Evolutionary conservation across 164 flowering plant species (phyloP).

Genomic region (Sedum album): DNA sequence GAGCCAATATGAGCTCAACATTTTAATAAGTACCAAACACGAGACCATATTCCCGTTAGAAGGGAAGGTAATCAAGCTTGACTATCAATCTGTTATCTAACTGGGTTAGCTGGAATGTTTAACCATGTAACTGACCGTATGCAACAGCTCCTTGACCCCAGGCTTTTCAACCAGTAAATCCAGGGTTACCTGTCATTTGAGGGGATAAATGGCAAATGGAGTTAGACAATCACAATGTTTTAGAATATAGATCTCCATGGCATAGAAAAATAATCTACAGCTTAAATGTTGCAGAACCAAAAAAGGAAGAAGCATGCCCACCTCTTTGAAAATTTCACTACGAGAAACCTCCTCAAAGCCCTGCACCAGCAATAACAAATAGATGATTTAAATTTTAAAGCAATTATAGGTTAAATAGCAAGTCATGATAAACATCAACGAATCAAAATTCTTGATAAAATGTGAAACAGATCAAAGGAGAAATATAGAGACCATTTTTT

Average conservation of each 20-base stretch:
- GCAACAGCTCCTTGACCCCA: conserved; percentile 37
- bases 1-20: not conserved
- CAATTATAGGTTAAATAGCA: not conserved
- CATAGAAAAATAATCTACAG: too few relatives aligned
- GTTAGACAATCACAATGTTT: too few relatives aligned
- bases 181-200: too few relatives aligned
- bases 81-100: not conserved
- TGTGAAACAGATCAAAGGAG: not conserved
- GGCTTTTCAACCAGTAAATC: conserved; percentile 40
- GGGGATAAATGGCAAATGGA: too few relatives aligned
- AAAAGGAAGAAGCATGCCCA: conserved; percentile 15
- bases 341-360: conserved; percentile 59
- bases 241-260: too few relatives aligned
- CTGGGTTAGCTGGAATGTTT: conserved; percentile 15
- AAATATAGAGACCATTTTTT: conserved; percentile 55
- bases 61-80: not conserved
- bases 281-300: too few relatives aligned
- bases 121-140: conserved; percentile 21
- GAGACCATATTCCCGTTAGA: not conserved
- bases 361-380: conserved; percentile 27
- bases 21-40: not conserved
- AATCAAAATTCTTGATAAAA: not conserved
- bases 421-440: not conserved
- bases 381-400: conserved; percentile 8
- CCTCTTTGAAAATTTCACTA: conserved; percentile 87